Evolutionary conservation across 2,329 filamentous ascomycete species (phyloP).

Genomic region (Aureobasidium vineae): DNA sequence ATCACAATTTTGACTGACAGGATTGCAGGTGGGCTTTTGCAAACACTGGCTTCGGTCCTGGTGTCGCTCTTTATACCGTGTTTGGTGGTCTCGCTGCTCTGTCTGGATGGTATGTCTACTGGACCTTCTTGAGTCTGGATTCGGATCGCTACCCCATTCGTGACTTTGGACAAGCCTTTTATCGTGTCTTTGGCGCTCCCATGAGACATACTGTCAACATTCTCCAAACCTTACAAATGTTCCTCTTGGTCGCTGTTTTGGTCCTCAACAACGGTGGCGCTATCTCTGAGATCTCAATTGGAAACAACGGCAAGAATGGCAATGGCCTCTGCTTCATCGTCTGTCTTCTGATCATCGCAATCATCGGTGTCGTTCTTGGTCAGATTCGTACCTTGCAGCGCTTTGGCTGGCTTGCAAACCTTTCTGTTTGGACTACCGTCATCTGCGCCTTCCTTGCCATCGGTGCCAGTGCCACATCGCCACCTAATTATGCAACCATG

Average conservation of each 20-base stretch:
- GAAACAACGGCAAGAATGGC: conserved; percentile 28
- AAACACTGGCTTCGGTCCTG: conserved; percentile 39
- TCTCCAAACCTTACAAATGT: conserved; percentile 42
- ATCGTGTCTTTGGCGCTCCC: conserved; percentile 41
- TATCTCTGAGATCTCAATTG: conserved; percentile 50
- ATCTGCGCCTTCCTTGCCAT: conserved; percentile 53
- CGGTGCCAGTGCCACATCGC: conserved; percentile 51
- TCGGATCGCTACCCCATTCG: conserved; percentile 43
- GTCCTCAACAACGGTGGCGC: conserved; percentile 54
- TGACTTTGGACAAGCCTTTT: conserved; percentile 46
- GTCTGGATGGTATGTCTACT: conserved; percentile 32
- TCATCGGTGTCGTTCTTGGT: conserved; percentile 53
- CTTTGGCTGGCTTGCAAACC: conserved; percentile 57
- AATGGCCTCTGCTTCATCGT: conserved; percentile 28
- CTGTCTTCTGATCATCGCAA: conserved; percentile 46
- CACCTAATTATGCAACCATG: conserved; percentile 49
- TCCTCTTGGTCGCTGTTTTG: conserved; percentile 54
- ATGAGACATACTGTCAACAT: conserved; percentile 43
- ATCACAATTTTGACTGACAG: neutral
- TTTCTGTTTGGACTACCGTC: conserved; percentile 57
- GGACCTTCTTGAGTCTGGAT: conserved; percentile 44
- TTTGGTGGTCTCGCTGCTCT: conserved; percentile 36
- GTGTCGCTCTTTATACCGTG: conserved; percentile 41
- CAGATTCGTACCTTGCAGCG: conserved; percentile 57
- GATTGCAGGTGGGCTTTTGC: conserved; percentile 34